Percentiles rank a stretch among this genome's conserved stretches.
Evolutionary conservation across 208 protist genomes (phyloP).

Genomic region (Ichthyophonus hoferi): DNA sequence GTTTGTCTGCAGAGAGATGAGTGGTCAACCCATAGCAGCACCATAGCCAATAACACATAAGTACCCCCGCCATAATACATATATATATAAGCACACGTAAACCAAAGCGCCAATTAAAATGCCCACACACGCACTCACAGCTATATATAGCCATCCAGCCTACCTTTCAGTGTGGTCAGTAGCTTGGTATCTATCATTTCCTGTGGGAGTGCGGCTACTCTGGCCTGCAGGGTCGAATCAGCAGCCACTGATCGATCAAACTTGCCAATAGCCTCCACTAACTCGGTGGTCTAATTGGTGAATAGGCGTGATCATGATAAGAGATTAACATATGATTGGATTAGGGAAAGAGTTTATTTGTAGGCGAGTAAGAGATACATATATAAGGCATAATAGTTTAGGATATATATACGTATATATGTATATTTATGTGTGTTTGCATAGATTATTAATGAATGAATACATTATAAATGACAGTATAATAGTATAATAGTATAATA

Average conservation of each 20-base stretch:
- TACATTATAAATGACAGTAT: no score
- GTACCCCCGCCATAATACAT: neutral
- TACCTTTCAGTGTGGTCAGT: neutral
- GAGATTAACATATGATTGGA: neutral
- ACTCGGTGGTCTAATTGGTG: neutral
- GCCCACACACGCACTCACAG: no score
- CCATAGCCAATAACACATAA: no score
- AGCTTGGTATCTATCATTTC: neutral
- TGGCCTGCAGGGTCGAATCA: neutral
- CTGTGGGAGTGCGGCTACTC: neutral
- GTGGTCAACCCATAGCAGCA: neutral
- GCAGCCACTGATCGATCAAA: neutral
- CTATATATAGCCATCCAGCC: no score
- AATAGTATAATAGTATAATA: no score
- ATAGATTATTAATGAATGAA: no score
- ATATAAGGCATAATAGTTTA: no score
- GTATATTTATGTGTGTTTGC: no score
- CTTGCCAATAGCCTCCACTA: neutral
- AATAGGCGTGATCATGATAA: neutral
- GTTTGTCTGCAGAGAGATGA: neutral
- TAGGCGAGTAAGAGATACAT: no score
- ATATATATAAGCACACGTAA: neutral
- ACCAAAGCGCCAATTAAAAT: no score
- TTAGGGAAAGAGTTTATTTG: no score
- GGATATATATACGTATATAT: no score